A percentile compares a stretch with the other conserved stretches of the same genome.
Conservation (phyloP, 1,139 yeast genomes). For the Geotrichum candidum region DNA sequence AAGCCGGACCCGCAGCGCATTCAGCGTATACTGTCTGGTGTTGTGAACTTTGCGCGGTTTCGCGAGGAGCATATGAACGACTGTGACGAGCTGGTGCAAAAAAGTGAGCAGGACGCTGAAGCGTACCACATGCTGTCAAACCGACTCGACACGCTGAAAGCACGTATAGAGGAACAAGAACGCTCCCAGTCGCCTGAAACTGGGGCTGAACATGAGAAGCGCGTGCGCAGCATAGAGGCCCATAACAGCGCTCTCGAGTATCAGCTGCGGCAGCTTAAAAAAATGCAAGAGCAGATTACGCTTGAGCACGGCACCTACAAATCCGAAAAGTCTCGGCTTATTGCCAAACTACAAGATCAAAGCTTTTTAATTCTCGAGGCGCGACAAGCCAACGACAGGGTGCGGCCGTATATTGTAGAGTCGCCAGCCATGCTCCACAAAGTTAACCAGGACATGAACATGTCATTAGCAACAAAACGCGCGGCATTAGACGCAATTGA, state of each 20-base stretch:
- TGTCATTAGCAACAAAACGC: conserved; percentile 44
- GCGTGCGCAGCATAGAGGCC: conserved; percentile 45
- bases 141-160: conserved; percentile 42
- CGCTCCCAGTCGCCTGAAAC: not conserved
- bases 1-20: conserved; percentile 67
- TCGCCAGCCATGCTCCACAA: conserved; percentile 54
- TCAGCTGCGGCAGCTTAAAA: conserved; percentile 58
- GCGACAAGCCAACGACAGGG: conserved; percentile 52
- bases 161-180: conserved; percentile 29
- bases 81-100: conserved; percentile 54
- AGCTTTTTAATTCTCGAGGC: conserved; percentile 50
- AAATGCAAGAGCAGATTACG: conserved; percentile 56
- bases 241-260: conserved; percentile 57
- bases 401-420: conserved; percentile 56
- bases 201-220: conserved; percentile 23
- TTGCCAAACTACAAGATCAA: conserved; percentile 52
- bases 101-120: conserved; percentile 48
- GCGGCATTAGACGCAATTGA: conserved; percentile 43
- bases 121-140: conserved; percentile 39
- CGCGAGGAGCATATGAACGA: conserved; percentile 63
- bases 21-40: conserved; percentile 67
- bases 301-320: conserved; percentile 65
- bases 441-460: conserved; percentile 51
- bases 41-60: conserved; percentile 78
- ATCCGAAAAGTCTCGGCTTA: conserved; percentile 51